Evolutionary conservation across 768 basidiomycete genomes (phyloP), one percentile per base, ranked within the genome.

Genomic region (Kwoniella europaea): DNA sequence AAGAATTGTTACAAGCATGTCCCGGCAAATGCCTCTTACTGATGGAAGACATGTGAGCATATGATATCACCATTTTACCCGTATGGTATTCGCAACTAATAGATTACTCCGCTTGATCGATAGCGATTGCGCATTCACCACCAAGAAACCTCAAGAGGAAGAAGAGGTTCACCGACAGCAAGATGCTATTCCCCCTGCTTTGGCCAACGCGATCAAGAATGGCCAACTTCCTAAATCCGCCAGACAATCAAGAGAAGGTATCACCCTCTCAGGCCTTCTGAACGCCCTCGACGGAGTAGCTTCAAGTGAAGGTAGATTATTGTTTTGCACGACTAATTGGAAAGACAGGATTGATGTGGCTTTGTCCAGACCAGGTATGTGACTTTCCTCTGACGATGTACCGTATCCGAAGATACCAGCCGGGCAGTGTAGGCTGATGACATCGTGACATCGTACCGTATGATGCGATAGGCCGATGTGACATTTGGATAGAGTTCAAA

Each of bases 401-500:
- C 35, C 12, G 24, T 59, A n/a, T 12, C 13, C 4, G 4, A 4
- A 5, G n/a, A 42, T 12, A 59, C 3, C 15, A 2, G 57, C 29
- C 3, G 10, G 16, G 9, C n/a, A 59, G 22, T 15, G 57, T 13
- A 4, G 13, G 24, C 15, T 16, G 15, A 15, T 59, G 24, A 24
- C 24, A 24, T 24, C 24, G 24, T 24, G 24, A 24, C 24, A 27
- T 27, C 15, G 16, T 13, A 1, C 12, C 22, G 29, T 59, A 16
- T n/a, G 10, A 3, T 29, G n/a, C 12, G 27, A 1, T 44, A 70
- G 69, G 69, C 13, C 75, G 76, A 91, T 94, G 80, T 69, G 93
- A 95, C 76, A 91, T 95, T 3, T 93, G 92, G 92, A 88, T 94
- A 60, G 92, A 94, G 83, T 94, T 94, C 86, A 91, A 92, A n/a